Percentiles rank a stretch among this genome's conserved stretches.
Evolutionary conservation across 768 basidiomycete genomes (phyloP).

Genomic region (Leccinum variicolor): DNA sequence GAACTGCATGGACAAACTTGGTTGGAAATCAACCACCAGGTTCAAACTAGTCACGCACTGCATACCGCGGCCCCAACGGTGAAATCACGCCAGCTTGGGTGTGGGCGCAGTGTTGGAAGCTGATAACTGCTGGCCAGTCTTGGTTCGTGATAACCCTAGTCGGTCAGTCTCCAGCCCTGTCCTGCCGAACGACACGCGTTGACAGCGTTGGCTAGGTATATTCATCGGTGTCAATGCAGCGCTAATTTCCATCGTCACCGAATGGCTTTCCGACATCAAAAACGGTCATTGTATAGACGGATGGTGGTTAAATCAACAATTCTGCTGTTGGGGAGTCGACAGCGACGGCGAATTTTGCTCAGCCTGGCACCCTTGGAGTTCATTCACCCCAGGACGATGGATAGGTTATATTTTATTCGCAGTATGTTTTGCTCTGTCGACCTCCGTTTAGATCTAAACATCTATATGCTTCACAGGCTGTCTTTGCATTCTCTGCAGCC

Average conservation of each 20-base stretch:
- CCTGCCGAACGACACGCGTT: neutral
- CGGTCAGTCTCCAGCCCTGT: slow-evolving; percentile 51
- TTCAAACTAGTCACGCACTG: slow-evolving; percentile 37
- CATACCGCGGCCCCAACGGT: slow-evolving; percentile 47
- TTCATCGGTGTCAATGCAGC: slow-evolving; percentile 91
- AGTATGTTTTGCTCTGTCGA: slow-evolving; percentile 53
- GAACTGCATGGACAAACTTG: too few species aligned
- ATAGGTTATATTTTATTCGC: slow-evolving; percentile 85
- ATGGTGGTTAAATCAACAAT: slow-evolving; percentile 98
- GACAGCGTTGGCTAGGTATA: slow-evolving; percentile 51
- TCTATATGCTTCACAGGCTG: slow-evolving; percentile 43
- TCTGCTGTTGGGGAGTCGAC: slow-evolving; percentile 98
- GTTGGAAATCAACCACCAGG: too few species aligned
- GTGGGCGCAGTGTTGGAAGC: slow-evolving; percentile 56
- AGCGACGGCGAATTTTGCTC: slow-evolving; percentile 78
- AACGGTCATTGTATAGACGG: slow-evolving; percentile 95
- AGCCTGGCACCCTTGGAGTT: slow-evolving; percentile 92
- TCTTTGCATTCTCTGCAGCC: slow-evolving; percentile 83
- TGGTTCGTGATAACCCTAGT: slow-evolving; percentile 92
- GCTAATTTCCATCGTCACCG: slow-evolving; percentile 89
- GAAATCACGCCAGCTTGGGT: slow-evolving; percentile 54
- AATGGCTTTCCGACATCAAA: slow-evolving; percentile 97
- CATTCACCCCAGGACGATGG: slow-evolving; percentile 69
- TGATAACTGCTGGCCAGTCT: slow-evolving; percentile 72
- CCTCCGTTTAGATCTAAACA: neutral